Base-by-base conservation (phyloP, 2,329 filamentous ascomycete genomes). In the Aspergillus eucalypticola region DNA sequence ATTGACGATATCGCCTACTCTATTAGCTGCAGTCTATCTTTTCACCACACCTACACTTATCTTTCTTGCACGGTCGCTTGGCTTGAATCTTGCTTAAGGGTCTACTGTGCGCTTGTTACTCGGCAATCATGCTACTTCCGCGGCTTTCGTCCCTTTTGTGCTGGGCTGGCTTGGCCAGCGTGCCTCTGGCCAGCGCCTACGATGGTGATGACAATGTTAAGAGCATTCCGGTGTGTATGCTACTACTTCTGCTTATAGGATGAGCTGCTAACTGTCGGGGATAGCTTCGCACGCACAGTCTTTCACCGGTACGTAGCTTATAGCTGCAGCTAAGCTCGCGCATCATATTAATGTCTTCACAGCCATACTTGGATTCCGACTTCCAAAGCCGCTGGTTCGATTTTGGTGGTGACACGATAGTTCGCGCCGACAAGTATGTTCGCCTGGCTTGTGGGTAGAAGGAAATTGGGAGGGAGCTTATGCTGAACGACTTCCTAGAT, bases 301-400 rank as follows among this genome's bases (percentile, higher is more conserved):
- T 96, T 64, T 81, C 85, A 75, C 85, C 90, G 83, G 90, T 93
- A 81, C 77, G 88, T 84, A 68, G 60, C 23, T 15, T 29, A 44
- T 32, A 35, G 38, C 13, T 32, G 7, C 8, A 46, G 39, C 13
- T 13, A 11, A 19, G 35, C 35, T 29, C 8, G 27, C 32, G 21
- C 50, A 25, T 46, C 61, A 55, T 42, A 56, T 61, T 64, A 56
- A 64, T 58, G 38, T 57, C 23, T 55, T 60, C 27, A 66, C 73
- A 97, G 90, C 95, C 95, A 64, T 99, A 97, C 79, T 87, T 99
- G 70, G 95, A 99, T 80, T 95, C 92, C 62, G 95, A 98, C 78
- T 93, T 98, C 89, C 90, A 96, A 81, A 96, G 91, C 81, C 89
- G 95, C 75, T 99, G 95, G 94, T 99, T 94, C 80, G 95, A 99